phyloP scores from a whole-genome alignment of 2,329 filamentous ascomycete genomes.

The Pyrenophora tritici-repentis region DNA sequence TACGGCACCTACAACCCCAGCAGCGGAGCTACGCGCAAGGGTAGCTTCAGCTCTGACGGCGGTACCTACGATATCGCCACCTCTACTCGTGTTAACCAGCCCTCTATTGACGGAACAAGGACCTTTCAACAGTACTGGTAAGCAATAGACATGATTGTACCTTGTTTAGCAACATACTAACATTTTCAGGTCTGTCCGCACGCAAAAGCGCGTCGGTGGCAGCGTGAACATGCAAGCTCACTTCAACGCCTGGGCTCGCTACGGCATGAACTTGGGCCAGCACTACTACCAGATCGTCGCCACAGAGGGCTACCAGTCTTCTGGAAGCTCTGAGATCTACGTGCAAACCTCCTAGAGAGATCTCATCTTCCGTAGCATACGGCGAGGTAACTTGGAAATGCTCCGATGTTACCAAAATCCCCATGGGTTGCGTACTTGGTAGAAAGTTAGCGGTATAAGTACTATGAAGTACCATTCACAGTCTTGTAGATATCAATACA shows the following conservation, averaged over 20 bases:
- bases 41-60: slow-evolving; percentile 57
- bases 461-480: no score
- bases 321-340: slow-evolving; percentile 37
- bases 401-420: not conserved
- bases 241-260: slow-evolving; percentile 35
- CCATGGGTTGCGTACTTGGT: no score
- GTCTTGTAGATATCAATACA: no score
- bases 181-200: slow-evolving; percentile 44
- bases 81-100: slow-evolving; percentile 55
- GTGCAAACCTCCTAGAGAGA: slow-evolving; percentile 8
- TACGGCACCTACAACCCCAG: slow-evolving; percentile 55
- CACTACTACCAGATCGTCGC: slow-evolving; percentile 51
- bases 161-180: not conserved
- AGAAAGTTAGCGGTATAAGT: no score
- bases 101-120: slow-evolving; percentile 57
- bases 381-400: not conserved
- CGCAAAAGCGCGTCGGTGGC: slow-evolving; percentile 55
- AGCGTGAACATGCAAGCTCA: slow-evolving; percentile 34
- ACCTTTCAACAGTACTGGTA: slow-evolving; percentile 62
- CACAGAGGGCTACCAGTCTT: slow-evolving; percentile 58
- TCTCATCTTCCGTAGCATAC: not conserved
- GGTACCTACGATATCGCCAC: slow-evolving; percentile 58
- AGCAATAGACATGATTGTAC: not conserved
- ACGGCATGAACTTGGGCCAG: slow-evolving; percentile 27
- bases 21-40: slow-evolving; percentile 51